phyloP scores from a whole-genome alignment of 495 filamentous ascomycete species.

The Mytilinidion resinicola region DNA sequence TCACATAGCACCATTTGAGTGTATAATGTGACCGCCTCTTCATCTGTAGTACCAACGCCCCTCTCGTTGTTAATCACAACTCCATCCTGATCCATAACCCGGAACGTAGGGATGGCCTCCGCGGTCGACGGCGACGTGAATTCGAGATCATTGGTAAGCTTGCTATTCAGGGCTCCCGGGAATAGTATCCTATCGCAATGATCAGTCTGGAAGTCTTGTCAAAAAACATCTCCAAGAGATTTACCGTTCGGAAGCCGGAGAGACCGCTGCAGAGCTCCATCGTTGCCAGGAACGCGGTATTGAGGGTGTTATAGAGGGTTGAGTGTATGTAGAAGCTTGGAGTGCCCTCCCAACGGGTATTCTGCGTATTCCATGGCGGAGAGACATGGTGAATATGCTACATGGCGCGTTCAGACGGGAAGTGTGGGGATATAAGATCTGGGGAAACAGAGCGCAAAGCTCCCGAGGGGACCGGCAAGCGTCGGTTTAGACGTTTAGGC shows the following conservation, averaged over 20 bases:
- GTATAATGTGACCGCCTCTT: conserved; percentile 60
- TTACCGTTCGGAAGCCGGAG: conserved; percentile 23
- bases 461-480: conserved; percentile 15
- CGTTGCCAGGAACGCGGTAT: conserved; percentile 9
- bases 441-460: conserved; percentile 12
- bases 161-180: conserved; percentile 89
- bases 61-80: conserved; percentile 64
- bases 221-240: background rate
- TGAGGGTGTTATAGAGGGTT: conserved; percentile 10
- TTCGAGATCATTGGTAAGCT: conserved; percentile 71
- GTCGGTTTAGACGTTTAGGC: conserved; percentile 13
- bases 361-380: conserved; percentile 14
- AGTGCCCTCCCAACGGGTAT: background rate
- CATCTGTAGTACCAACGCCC: conserved; percentile 55
- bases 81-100: conserved; percentile 78
- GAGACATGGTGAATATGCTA: conserved; percentile 13
- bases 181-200: conserved; percentile 62
- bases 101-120: conserved; percentile 76
- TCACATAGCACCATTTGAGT: conserved; percentile 60
- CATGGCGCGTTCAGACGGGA: background rate
- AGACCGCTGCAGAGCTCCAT: conserved; percentile 17
- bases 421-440: conserved; percentile 7
- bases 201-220: conserved; percentile 2
- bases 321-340: background rate
- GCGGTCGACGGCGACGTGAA: conserved; percentile 64